Conservation (phyloP, 2,329 filamentous ascomycete species). For the Rhinocladiella similis region DNA sequence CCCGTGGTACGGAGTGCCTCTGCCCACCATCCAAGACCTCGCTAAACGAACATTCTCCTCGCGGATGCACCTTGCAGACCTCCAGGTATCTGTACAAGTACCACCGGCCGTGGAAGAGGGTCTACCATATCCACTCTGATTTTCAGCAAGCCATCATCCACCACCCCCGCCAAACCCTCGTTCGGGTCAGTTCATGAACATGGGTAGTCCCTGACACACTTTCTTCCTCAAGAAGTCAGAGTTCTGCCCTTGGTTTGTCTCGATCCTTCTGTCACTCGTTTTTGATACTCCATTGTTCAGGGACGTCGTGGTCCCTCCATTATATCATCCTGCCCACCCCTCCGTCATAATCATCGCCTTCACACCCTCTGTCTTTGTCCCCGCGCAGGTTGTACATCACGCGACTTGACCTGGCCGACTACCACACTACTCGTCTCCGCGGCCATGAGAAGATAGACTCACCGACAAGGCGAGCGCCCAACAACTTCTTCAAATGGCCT, state of each 20-base stretch:
- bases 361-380: slow-evolving; percentile 1
- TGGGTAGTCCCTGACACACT: slow-evolving; percentile 22
- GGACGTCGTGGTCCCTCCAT: slow-evolving; percentile 6
- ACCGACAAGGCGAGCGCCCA: slow-evolving; percentile 14
- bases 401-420: slow-evolving; percentile 5
- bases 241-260: slow-evolving; percentile 13
- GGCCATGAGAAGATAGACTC: slow-evolving; percentile 23
- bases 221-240: slow-evolving; percentile 12
- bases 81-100: slow-evolving; percentile 18
- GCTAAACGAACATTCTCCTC: slow-evolving; percentile 8
- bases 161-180: slow-evolving; percentile 17
- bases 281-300: slow-evolving; percentile 7
- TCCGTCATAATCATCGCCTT: slow-evolving; percentile 7
- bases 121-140: slow-evolving; percentile 2
- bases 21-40: slow-evolving; percentile 9
- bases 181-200: slow-evolving; percentile 4
- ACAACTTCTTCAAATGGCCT: slow-evolving; percentile 12
- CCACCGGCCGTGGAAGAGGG: slow-evolving; percentile 3
- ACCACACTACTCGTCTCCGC: slow-evolving; percentile 1
- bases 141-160: slow-evolving; percentile 12
- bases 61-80: slow-evolving; percentile 19
- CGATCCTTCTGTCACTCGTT: slow-evolving; percentile 6
- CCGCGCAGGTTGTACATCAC: slow-evolving; percentile 1
- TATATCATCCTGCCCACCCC: slow-evolving; percentile 18
- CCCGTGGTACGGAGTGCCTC: slow-evolving; percentile 15